Conservation (phyloP, 805 yeast species). For the Candida succiphila region DNA sequence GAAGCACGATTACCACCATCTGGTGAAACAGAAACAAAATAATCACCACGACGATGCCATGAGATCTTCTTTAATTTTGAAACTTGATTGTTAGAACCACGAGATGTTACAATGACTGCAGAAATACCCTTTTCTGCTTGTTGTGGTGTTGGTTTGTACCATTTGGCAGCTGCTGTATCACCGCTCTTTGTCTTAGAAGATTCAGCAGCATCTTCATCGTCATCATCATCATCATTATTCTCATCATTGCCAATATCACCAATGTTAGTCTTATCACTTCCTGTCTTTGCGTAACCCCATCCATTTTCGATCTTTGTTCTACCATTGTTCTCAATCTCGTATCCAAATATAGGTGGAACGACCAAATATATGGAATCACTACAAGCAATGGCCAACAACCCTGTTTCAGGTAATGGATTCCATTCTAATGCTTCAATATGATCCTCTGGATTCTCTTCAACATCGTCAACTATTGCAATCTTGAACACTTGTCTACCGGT, state of each 20-base stretch:
- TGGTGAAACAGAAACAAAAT: conserved; percentile 94
- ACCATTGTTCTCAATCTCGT: conserved; percentile 75
- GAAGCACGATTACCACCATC: conserved; percentile 73
- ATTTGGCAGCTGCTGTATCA: conserved; percentile 65
- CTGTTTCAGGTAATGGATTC: conserved; percentile 72
- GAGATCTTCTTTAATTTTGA: conserved; percentile 69
- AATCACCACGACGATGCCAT: conserved; percentile 98
- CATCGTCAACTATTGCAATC: conserved; percentile 33
- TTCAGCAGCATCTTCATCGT: conserved; percentile 7
- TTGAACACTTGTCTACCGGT: conserved; percentile 91
- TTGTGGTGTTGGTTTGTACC: conserved; percentile 71
- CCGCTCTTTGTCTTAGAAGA: background rate
- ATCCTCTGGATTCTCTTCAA: conserved; percentile 54
- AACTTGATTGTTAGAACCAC: conserved; percentile 28
- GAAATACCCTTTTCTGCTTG: conserved; percentile 58
- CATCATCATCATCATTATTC: conserved; percentile 21
- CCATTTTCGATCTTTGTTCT: conserved; percentile 77
- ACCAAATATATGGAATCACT: conserved; percentile 72
- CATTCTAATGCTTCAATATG: conserved; percentile 75
- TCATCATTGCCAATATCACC: conserved; percentile 28
- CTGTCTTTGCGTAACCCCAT: conserved; percentile 65
- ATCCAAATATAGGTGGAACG: conserved; percentile 89
- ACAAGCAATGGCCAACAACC: conserved; percentile 76
- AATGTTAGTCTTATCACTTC: conserved; percentile 16
- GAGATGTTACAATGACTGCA: conserved; percentile 52